Percentiles rank a stretch among this genome's conserved stretches.
These are phyloP conservation scores for Diaporthe humulicola DNA, from an alignment of 2,329 filamentous ascomycete species.

Conservation along the genomic window DNA sequence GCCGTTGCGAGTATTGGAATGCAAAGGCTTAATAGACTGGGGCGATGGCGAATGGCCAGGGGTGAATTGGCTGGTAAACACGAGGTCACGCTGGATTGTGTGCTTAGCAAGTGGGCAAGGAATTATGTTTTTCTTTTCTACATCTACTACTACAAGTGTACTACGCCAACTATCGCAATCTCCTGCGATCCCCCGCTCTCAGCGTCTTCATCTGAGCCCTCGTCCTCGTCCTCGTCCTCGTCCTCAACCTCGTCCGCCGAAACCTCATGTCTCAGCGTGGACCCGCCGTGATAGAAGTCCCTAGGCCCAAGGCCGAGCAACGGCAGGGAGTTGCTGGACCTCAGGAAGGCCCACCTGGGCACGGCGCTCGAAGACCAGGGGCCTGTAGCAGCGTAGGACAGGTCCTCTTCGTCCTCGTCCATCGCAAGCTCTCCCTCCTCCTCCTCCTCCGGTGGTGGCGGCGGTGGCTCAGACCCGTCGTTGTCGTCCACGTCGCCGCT, in stretches of 20 bases:
- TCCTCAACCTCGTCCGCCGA: not conserved
- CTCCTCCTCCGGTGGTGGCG: not conserved
- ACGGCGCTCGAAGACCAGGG: conserved; percentile 25
- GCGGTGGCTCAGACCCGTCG: not conserved
- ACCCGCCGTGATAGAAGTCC: conserved; percentile 31
- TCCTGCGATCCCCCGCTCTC: not conserved
- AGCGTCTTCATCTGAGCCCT: not conserved
- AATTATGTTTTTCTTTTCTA: not conserved
- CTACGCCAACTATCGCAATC: not conserved
- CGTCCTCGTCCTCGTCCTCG: not conserved
- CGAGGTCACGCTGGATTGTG: not conserved
- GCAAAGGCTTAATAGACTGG: not conserved
- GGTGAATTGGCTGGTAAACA: not conserved
- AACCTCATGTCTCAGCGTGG: conserved; percentile 20
- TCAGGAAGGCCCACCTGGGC: conserved; percentile 30
- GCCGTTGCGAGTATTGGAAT: not conserved
- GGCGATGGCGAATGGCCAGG: not conserved
- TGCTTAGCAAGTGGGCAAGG: too few species aligned
- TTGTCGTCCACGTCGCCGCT: not conserved
- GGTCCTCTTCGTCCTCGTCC: conserved; percentile 1
- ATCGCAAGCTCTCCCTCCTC: not conserved
- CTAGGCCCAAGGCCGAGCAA: conserved; percentile 15
- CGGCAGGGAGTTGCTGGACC: conserved; percentile 36
- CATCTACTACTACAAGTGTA: conserved; percentile 19
- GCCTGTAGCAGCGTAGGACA: not conserved